Evolutionary conservation across 176 grass and related monocot genomes (phyloP).

Genomic region (barley (Hordeum vulgare)): MorexV3_pseudomolecules_assembly NC_058520.1:548624806-548625305

Average conservation of each 20-base stretch:
- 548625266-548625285: conserved; percentile 13
- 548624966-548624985: neutral
- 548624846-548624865: neutral
- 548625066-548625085: neutral
- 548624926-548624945: neutral
- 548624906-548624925: neutral
- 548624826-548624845: neutral
- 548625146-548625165: conserved; percentile 31
- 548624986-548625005: neutral
- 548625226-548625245: conserved; percentile 46
- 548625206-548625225: conserved; percentile 27
- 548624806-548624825: too few relatives aligned
- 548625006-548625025: neutral
- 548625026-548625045: neutral
- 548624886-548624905: neutral
- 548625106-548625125: conserved; percentile 22
- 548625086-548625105: conserved; percentile 20
- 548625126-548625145: conserved; percentile 1
- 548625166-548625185: conserved; percentile 21
- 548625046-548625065: neutral
- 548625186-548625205: neutral
- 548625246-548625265: conserved; percentile 21
- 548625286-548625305: conserved; percentile 10
- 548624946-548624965: neutral
- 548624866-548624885: neutral